Base-by-base conservation (phyloP, 768 basidiomycete genomes). In the Leccinum barrowsii region DNA sequence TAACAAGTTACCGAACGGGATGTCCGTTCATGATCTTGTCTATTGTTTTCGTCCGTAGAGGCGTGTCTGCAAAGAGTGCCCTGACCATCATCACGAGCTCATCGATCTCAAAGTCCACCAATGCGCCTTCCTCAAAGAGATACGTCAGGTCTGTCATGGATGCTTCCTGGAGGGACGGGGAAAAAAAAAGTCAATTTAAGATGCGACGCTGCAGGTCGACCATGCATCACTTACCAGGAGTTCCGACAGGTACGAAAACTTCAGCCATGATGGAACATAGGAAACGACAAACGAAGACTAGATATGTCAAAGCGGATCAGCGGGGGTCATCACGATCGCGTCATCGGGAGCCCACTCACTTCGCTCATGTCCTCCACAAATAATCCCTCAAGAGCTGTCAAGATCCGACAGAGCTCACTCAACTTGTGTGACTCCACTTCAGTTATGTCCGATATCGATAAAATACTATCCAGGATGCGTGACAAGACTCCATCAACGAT, bases 241-340 rank as follows among this genome's bases (percentile, higher is more conserved):
- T 71, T 97, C 94, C 2, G 92, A 92, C 5, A 97, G 79, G 72
- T 98, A 98, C 19, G 90, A 93, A 72, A 92, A 96, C 72, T 96
- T 96, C 65, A 97, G 78, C 95, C 95, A 98, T 12, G 85, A 87
- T 2, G 92, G 89, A n/a, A 95, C 91, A 62, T 92, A 92, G 0
- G 85, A 85, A 1, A 88, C 89, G 7, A 92, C 85, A 50, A 89
- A 85, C 0, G 91, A 88, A 19, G 87, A 80, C 83, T 89, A 62
- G 28, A 46, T 47, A 48, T n/a, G 17, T 7, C 17, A 34, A 28
- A 50, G 7, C 10, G 22, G 19, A 55, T 62, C 32, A 62, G 50
- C 8, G n/a, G 17, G 21, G 12, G 49, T 48, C 28, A 34, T 52
- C 40, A 42, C n/a, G 19, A 44, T 28, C 19, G 21, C 15, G 34